Base-by-base conservation (phyloP, 345 rosid genomes). In the Populus euphratica region DNA sequence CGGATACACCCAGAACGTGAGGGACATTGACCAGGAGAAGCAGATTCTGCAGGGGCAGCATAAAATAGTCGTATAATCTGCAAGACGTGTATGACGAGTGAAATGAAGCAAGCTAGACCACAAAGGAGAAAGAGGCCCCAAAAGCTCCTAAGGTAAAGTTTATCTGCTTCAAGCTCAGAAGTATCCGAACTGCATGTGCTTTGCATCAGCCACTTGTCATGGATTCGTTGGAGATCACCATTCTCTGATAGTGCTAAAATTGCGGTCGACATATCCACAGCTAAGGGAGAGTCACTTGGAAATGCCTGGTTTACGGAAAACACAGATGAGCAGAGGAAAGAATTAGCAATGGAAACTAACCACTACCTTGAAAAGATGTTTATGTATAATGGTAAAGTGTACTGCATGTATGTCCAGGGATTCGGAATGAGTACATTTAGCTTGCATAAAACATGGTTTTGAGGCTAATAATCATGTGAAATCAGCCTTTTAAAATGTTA, bases 161-260 rank as follows among this genome's bases (percentile, higher is more conserved):
- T 83, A 81, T 89, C 86, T 44, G 98, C 90, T 74, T 93, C 98
- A 9, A 92, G 62, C 86, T 90, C 93, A 0, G 92, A 76, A 29
- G 74, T 79, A 0, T 96, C 98, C 71, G 86, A 85, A 85, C 86
- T 75, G 89, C 97, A 96, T 23, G 86, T 50, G 75, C 90, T 89
- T 77, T 81, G 81, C 87, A 81, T 82, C 64, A 96, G 85, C 98
- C 99, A 96, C 85, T 93, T 96, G 86, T 95, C 98, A 66, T 93
- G 99, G 81, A 96, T 96, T 76, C 97, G 85, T 82, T 92, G 98
- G 38, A 96, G 90, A 83, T 96, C 98, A 18, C 99, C 99, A 18
- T 81, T 93, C 90, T 93, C 98, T 4, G 98, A 87, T 29, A 96
- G 90, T 65, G 77, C 86, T 52, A 96, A 87, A 79, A 93, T 93